Evolutionary conservation across 2,329 filamentous ascomycete genomes (phyloP).

Genomic region (Fusarium haematococcum): DNA sequence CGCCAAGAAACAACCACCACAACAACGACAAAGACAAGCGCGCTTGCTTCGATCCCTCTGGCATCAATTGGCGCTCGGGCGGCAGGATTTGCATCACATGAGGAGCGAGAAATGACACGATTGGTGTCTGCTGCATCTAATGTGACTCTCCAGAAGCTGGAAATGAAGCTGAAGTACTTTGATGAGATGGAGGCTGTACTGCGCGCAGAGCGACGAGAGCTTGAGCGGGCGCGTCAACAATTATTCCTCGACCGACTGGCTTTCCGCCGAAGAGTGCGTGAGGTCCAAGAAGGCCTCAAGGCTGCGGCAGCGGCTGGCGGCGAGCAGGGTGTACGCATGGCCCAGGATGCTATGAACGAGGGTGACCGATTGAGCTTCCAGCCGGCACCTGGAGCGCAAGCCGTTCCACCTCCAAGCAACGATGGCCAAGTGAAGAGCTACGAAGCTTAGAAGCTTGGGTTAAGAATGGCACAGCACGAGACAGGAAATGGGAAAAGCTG

Average conservation of each 20-base stretch:
- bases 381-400: constrained; percentile 54
- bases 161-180: constrained; percentile 96
- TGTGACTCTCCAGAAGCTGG: constrained; percentile 92
- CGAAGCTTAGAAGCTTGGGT: constrained; percentile 57
- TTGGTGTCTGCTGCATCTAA: constrained; percentile 94
- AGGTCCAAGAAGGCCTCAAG: constrained; percentile 82
- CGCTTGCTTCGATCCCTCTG: constrained; percentile 82
- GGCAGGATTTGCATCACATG: constrained; percentile 90
- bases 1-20: constrained; percentile 64
- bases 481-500: constrained; percentile 12
- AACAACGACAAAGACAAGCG: constrained; percentile 58
- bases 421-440: constrained; percentile 69
- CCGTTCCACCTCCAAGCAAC: constrained; percentile 66
- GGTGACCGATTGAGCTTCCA: constrained; percentile 67
- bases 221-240: constrained; percentile 92
- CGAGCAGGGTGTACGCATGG: constrained; percentile 62
- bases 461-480: not conserved
- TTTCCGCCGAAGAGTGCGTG: constrained; percentile 88
- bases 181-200: constrained; percentile 94
- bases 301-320: constrained; percentile 62
- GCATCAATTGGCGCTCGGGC: constrained; percentile 88
- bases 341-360: constrained; percentile 60
- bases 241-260: constrained; percentile 91
- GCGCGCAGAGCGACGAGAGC: constrained; percentile 89
- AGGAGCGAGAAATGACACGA: constrained; percentile 96